Evolutionary conservation across 2,329 filamentous ascomycete species (phyloP).

Genomic region (Magnaporthiopsis poae): DNA sequence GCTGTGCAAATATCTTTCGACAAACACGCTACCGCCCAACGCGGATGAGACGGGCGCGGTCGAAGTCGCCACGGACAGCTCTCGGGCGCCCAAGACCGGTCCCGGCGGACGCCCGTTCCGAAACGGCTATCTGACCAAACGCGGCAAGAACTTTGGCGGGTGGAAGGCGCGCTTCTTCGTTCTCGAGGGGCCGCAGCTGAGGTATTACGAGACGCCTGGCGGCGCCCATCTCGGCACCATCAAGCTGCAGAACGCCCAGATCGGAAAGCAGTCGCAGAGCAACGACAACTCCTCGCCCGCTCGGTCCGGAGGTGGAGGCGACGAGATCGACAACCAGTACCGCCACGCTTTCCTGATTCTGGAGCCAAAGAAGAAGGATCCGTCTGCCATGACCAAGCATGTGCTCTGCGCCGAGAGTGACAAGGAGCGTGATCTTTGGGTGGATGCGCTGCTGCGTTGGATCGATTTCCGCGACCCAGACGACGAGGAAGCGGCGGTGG

Average conservation of each 20-base stretch:
- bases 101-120: conserved; percentile 60
- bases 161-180: conserved; percentile 78
- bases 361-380: conserved; percentile 94
- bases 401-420: conserved; percentile 95
- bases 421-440: conserved; percentile 84
- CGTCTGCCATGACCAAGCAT: conserved; percentile 76
- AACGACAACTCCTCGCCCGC: conserved; percentile 53
- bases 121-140: conserved; percentile 88
- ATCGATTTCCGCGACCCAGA: conserved; percentile 63
- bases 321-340: conserved; percentile 86
- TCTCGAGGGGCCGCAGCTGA: conserved; percentile 54
- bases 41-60: conserved; percentile 42
- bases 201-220: conserved; percentile 85
- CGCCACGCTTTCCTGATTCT: conserved; percentile 90
- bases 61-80: conserved; percentile 21
- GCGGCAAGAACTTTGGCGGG: conserved; percentile 95
- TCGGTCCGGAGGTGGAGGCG: conserved; percentile 38
- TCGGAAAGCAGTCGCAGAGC: conserved; percentile 77
- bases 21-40: conserved; percentile 52
- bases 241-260: conserved; percentile 81
- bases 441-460: conserved; percentile 78
- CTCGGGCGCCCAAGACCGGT: conserved; percentile 35
- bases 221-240: conserved; percentile 88
- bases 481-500: conserved; percentile 34
- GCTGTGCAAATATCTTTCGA: conserved; percentile 79